Evolutionary conservation across 2,329 filamentous ascomycete species (phyloP).

Genomic region (Sporothrix humicola): DNA sequence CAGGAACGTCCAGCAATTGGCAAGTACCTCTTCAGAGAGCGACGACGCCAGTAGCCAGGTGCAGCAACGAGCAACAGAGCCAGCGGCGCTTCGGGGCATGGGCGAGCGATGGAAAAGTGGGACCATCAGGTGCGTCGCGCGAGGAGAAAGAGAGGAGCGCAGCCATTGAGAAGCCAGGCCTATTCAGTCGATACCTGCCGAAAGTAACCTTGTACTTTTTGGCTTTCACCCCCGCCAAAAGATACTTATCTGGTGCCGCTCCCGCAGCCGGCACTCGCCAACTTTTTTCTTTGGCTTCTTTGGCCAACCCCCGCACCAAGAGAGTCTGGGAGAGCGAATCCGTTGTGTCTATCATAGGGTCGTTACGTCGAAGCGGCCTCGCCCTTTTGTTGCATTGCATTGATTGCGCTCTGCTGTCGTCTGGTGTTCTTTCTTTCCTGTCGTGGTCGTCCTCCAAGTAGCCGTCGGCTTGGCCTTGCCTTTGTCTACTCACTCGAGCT

Average conservation of each 20-base stretch:
- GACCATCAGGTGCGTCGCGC: slow-evolving; percentile 24
- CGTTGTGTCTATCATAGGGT: not conserved
- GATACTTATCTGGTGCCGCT: not conserved
- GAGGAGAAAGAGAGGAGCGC: slow-evolving; percentile 6
- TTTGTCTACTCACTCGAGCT: not conserved
- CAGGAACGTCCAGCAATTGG: slow-evolving; percentile 18
- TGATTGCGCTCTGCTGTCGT: not conserved
- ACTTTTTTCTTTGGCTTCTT: slow-evolving; percentile 1
- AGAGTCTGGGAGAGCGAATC: slow-evolving; percentile 2
- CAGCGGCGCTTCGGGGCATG: slow-evolving; percentile 35
- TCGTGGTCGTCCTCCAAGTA: not conserved
- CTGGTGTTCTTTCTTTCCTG: not conserved
- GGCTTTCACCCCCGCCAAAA: not conserved
- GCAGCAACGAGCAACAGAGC: slow-evolving; percentile 14
- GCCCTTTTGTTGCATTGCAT: slow-evolving; percentile 25
- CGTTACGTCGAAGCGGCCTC: not conserved
- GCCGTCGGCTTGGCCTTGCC: not conserved
- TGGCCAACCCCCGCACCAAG: slow-evolving; percentile 22
- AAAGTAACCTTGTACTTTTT: slow-evolving; percentile 21
- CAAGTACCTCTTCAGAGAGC: not conserved
- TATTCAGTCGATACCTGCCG: slow-evolving; percentile 19
- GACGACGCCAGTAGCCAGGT: not conserved
- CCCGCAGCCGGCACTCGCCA: slow-evolving; percentile 30
- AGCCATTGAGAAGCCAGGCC: not conserved
- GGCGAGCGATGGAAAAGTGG: slow-evolving; percentile 34